A percentile compares a stretch with the other conserved stretches of the same genome.
Conservation (phyloP, 148 eudicot genomes). For the Suaeda aralocaspica region DNA sequence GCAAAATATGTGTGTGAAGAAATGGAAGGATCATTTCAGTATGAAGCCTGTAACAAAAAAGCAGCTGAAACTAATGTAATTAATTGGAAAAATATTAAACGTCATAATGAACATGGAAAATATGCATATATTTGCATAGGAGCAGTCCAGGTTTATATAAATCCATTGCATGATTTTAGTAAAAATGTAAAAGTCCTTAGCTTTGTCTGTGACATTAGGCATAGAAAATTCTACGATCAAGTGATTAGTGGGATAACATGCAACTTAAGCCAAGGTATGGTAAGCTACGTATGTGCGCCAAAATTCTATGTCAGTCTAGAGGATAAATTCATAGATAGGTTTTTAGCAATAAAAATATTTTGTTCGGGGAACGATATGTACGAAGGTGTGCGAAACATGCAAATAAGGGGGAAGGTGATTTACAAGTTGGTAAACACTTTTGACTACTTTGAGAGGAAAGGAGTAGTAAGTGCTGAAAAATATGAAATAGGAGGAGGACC, state of each 20-base stretch:
- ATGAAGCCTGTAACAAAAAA: not conserved
- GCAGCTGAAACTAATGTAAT: not conserved
- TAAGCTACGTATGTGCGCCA: not conserved
- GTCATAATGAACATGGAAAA: not conserved
- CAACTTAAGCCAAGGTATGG: not conserved
- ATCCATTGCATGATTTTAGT: not conserved
- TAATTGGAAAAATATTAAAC: not conserved
- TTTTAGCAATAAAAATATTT: not conserved
- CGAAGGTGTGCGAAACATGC: not conserved
- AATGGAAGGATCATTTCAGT: not conserved
- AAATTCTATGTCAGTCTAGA: not conserved
- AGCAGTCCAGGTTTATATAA: not conserved
- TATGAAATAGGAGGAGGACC: not conserved
- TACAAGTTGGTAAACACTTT: not conserved
- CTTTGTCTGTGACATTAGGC: not conserved
- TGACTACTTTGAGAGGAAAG: too few relatives aligned
- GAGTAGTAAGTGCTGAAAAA: too few relatives aligned
- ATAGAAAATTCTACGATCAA: not conserved
- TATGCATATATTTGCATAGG: not conserved
- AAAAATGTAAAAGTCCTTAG: not conserved
- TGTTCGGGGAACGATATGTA: not conserved
- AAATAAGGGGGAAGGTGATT: not conserved
- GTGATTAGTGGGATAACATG: not conserved
- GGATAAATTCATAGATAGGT: not conserved
- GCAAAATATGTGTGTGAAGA: slow-evolving; percentile 2